phyloP scores from a whole-genome alignment of 1,139 yeast species.

The Geotrichum bryndzae region DNA sequence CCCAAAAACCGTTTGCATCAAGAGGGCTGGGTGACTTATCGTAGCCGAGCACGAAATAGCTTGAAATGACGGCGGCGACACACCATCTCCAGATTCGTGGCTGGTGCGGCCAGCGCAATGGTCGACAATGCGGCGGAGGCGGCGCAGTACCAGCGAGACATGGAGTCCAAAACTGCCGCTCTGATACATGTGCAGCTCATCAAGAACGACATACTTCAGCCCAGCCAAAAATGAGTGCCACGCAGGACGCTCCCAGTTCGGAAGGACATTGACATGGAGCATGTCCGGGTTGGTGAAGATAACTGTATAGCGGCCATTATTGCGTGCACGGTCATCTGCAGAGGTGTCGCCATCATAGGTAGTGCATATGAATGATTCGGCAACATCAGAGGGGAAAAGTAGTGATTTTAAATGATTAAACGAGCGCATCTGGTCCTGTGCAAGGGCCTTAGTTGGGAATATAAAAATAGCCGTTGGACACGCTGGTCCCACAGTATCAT shows the following conservation, averaged over 20 bases:
- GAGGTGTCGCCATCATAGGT: conserved; percentile 95
- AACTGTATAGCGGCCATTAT: conserved; percentile 51
- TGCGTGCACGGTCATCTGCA: conserved; percentile 45
- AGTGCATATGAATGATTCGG: conserved; percentile 47
- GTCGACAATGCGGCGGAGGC: conserved; percentile 59
- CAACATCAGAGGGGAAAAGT: conserved; percentile 20
- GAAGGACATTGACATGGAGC: conserved; percentile 77
- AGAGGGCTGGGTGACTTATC: conserved; percentile 58
- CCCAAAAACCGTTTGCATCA: conserved; percentile 71
- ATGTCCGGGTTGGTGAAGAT: conserved; percentile 94
- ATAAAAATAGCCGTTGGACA: conserved; percentile 71
- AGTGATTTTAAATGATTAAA: conserved; percentile 50
- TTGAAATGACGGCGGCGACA: conserved; percentile 33
- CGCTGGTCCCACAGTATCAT: conserved; percentile 38
- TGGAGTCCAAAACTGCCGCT: conserved; percentile 89
- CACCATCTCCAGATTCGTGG: conserved; percentile 2
- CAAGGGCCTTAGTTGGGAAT: conserved; percentile 94
- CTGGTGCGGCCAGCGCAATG: conserved; percentile 55
- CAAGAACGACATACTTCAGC: conserved; percentile 72
- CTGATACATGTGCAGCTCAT: conserved; percentile 72
- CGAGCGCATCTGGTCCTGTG: conserved; percentile 90
- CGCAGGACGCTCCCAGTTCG: conserved; percentile 40
- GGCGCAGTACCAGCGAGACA: conserved; percentile 76
- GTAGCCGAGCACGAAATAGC: conserved; percentile 95
- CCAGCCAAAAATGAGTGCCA: conserved; percentile 68